A percentile compares a stretch with the other conserved stretches of the same genome.
These are phyloP conservation scores for Sanghuangporus weigelae DNA, from an alignment of 1,284 basidiomycete genomes.

Conservation along the genomic window DNA sequence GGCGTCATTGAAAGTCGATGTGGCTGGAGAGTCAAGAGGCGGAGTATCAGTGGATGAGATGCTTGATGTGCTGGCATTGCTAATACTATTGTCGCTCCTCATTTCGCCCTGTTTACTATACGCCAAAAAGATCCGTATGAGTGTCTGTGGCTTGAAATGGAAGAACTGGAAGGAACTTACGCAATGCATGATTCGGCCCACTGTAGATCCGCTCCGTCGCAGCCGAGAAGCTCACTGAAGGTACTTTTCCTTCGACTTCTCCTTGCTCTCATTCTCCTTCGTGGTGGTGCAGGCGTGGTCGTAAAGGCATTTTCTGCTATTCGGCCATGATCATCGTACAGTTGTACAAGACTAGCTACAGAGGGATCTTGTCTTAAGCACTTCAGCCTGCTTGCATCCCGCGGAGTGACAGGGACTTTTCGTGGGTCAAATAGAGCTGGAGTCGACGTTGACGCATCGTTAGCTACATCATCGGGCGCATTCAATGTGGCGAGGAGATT, in stretches of 20 bases:
- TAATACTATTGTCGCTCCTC: slow-evolving; percentile 15
- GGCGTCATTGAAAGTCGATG: slow-evolving; percentile 29
- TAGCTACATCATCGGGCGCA: slow-evolving; percentile 9
- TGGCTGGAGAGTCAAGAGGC: slow-evolving; percentile 39
- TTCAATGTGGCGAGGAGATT: slow-evolving; percentile 21
- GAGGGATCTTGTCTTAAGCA: slow-evolving; percentile 69
- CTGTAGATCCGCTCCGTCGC: slow-evolving; percentile 61
- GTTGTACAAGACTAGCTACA: slow-evolving; percentile 60
- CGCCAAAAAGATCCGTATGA: not conserved
- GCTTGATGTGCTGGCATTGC: slow-evolving; percentile 22
- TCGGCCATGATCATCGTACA: slow-evolving; percentile 68
- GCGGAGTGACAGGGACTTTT: slow-evolving; percentile 37
- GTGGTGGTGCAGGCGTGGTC: slow-evolving; percentile 46
- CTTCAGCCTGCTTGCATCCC: slow-evolving; percentile 48
- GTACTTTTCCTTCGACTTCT: slow-evolving; percentile 61
- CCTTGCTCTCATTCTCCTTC: slow-evolving; percentile 37
- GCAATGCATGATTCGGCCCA: slow-evolving; percentile 72
- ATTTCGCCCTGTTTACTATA: not conserved
- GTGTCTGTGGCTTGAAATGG: not conserved
- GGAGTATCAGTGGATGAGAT: slow-evolving; percentile 39
- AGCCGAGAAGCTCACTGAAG: slow-evolving; percentile 56
- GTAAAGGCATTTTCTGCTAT: slow-evolving; percentile 58
- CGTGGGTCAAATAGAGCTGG: slow-evolving; percentile 29
- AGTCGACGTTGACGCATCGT: slow-evolving; percentile 23
- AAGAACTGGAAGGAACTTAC: slow-evolving; percentile 34